A percentile compares a stretch with the other conserved stretches of the same genome.
These are phyloP conservation scores for Coelastrella sp. DNA, from an alignment of 139 green algal species.

Conservation along the genomic window DNA sequence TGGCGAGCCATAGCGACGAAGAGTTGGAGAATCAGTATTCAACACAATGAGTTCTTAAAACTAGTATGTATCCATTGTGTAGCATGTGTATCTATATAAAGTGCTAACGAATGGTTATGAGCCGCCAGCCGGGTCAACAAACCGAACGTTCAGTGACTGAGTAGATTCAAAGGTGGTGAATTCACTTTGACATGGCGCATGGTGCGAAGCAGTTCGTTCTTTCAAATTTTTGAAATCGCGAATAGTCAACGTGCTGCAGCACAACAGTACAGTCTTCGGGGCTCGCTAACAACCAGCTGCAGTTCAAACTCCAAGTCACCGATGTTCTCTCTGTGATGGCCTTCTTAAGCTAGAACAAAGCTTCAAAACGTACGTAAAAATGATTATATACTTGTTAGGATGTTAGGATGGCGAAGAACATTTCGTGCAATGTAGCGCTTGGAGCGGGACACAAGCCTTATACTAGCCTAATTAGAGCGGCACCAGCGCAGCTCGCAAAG, in stretches of 20 bases:
- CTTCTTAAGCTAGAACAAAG: background rate
- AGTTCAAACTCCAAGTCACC: background rate
- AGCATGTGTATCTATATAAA: no score
- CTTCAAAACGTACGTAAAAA: background rate
- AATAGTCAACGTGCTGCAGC: background rate
- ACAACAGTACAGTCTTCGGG: background rate
- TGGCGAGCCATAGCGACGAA: no score
- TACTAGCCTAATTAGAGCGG: no score
- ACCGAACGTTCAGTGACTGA: no score
- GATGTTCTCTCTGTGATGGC: background rate
- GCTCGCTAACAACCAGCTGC: background rate
- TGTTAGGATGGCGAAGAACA: no score
- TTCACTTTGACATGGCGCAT: background rate
- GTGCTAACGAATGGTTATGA: no score
- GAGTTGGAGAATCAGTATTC: no score
- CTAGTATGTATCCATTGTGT: no score
- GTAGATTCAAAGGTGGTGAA: background rate
- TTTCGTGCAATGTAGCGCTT: background rate
- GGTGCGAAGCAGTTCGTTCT: background rate
- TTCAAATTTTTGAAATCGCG: background rate
- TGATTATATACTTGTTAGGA: background rate
- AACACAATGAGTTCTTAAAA: no score
- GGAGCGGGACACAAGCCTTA: background rate
- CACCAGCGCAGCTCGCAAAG: background rate
- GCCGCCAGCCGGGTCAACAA: no score